A percentile compares a stretch with the other conserved stretches of the same genome.
Conservation (phyloP, 495 filamentous ascomycete species). For the Ascodesmis nigricans region DNA sequence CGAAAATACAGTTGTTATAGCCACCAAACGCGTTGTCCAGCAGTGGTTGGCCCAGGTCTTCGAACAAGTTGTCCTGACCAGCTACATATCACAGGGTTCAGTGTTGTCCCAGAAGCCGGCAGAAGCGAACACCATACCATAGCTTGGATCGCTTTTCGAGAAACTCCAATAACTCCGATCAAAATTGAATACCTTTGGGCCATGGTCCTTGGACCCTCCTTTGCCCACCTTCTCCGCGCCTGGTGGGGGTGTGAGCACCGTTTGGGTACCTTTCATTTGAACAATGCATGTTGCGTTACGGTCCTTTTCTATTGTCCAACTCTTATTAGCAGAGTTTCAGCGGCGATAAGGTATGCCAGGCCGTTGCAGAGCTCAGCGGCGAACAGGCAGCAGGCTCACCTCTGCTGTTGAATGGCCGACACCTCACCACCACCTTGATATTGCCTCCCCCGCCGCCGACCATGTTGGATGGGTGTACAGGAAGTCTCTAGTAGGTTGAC, state of each 20-base stretch:
- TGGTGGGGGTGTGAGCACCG: slow-evolving; percentile 56
- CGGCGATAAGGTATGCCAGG: background rate
- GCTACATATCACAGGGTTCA: slow-evolving; percentile 22
- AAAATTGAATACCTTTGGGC: slow-evolving; percentile 79
- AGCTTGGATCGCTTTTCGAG: slow-evolving; percentile 54
- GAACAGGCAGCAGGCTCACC: slow-evolving; percentile 31
- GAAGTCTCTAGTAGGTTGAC: too few species aligned
- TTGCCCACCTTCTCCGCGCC: slow-evolving; percentile 35
- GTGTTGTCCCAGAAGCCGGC: background rate
- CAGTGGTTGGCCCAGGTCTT: slow-evolving; percentile 70
- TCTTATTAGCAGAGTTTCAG: background rate
- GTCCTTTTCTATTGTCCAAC: slow-evolving; percentile 53
- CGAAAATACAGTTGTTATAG: slow-evolving; percentile 99
- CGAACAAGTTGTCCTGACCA: slow-evolving; percentile 70
- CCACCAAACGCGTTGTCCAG: slow-evolving; percentile 97
- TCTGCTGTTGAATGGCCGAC: slow-evolving; percentile 79
- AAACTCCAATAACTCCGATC: slow-evolving; percentile 98
- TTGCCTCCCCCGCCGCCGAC: slow-evolving; percentile 93
- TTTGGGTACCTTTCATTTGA: slow-evolving; percentile 84
- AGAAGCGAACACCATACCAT: slow-evolving; percentile 26
- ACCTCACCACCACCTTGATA: slow-evolving; percentile 98
- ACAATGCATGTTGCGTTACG: slow-evolving; percentile 92
- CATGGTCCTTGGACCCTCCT: slow-evolving; percentile 41
- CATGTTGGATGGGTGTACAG: too few species aligned
- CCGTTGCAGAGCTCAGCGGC: background rate